A percentile compares a stretch with the other conserved stretches of the same genome.
phyloP scores from a whole-genome alignment of 371 early-diverging fungal species.

The Rhizopus delemar region DNA sequence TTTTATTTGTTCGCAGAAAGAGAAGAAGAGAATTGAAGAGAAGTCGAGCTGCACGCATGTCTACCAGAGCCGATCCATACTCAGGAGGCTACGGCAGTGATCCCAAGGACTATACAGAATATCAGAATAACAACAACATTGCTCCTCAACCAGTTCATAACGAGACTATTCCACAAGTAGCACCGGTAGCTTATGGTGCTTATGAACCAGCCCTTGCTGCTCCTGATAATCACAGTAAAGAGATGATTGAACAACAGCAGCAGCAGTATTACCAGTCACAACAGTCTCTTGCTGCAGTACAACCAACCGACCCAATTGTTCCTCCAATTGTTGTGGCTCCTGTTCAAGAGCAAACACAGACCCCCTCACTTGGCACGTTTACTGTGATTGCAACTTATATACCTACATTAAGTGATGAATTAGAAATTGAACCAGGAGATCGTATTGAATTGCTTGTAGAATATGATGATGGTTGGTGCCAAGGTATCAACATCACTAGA shows the following conservation, averaged over 20 bases:
- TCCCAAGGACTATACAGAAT: not conserved
- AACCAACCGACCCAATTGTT: not conserved
- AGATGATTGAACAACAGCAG: conserved; percentile 2
- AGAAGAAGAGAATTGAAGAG: conserved; percentile 5
- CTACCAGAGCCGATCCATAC: conserved; percentile 4
- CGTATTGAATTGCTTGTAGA: conserved; percentile 54
- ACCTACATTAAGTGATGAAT: conserved; percentile 60
- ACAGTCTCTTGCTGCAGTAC: not conserved
- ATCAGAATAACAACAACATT: not conserved
- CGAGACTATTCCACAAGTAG: not conserved
- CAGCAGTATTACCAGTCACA: conserved; percentile 3
- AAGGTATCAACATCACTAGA: conserved; percentile 53
- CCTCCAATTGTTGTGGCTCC: not conserved
- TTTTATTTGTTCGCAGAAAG: conserved; percentile 1
- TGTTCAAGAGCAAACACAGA: not conserved
- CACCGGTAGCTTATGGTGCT: not conserved
- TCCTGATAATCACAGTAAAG: not conserved
- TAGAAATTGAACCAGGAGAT: conserved; percentile 58
- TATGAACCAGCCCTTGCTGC: not conserved
- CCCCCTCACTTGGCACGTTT: conserved; percentile 34
- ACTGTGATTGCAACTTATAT: conserved; percentile 50
- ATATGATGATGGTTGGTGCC: conserved; percentile 66
- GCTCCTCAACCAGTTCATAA: not conserved
- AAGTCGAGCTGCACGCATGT: conserved; percentile 5
- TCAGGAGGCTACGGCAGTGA: not conserved